Evolutionary conservation across 2,329 filamentous ascomycete species (phyloP), one percentile per base, ranked within the genome.

Genomic region (Cryphonectria japonica): DNA sequence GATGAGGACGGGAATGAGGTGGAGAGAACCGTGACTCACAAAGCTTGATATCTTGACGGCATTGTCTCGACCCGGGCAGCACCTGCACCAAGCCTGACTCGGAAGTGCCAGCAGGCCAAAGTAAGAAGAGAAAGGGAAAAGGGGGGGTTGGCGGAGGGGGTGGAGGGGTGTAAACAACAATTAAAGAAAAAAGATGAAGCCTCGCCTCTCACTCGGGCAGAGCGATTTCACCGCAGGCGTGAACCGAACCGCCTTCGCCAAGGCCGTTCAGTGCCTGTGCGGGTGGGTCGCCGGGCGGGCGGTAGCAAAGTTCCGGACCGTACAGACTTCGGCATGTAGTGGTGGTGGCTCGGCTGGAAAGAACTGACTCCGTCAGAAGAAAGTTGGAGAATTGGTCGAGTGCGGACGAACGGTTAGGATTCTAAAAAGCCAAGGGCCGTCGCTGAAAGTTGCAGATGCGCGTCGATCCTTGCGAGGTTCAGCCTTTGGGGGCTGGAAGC

Each of bases 21-120:
- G 54, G 61, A 34, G 34, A 37, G 16, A 39, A 32, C 29, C 50
- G 57, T 64, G 60, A 73, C 70, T 68, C 59, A 73, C 72, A 70
- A 72, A 54, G 72, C 64, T 67, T 73, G 72, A 59, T 73, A 69
- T 72, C 69, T 73, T 61, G 72, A 70, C 69, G 69, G 63, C 72
- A 73, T 73, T 60, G 43, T 73, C 64, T 66, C 57, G 52, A 68
- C 66, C 72, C 69, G 50, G 50, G 66, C 62, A 59, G 67, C 69
- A 63, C 69, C 61, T 71, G 71, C 71, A 73, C 67, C 69, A 65
- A 69, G 64, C 59, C 69, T 71, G 57, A 52, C 67, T 54, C 29
- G n/a, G 32, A 39, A n/a, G 43, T 6, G 52, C 29, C 52, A 43
- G 26, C 37, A 19, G 26, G 39, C 32, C 37, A 14, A 61, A 57